Percentiles rank a stretch among this genome's conserved stretches.
phyloP scores from a whole-genome alignment of 179 eudicot species.

The Corrigiola litoralis region DNA sequence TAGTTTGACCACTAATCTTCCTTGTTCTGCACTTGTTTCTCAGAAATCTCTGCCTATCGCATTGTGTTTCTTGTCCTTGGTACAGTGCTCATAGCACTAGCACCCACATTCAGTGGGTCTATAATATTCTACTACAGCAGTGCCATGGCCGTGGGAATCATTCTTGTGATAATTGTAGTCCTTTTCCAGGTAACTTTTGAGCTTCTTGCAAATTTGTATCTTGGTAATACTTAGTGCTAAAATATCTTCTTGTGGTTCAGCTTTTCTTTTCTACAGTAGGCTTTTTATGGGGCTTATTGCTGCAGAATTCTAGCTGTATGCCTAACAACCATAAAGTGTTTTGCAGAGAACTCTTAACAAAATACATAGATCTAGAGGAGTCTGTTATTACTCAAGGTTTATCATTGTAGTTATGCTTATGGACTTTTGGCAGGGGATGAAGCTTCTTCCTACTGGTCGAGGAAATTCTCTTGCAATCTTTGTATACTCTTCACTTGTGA shows the following conservation, averaged over 20 bases:
- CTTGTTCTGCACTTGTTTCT: conserved; percentile 10
- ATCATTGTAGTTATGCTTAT: background rate
- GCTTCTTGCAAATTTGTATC: background rate
- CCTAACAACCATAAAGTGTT: background rate
- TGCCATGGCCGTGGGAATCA: conserved; percentile 80
- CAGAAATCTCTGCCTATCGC: conserved; percentile 72
- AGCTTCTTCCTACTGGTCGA: conserved; percentile 94
- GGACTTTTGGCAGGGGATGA: conserved; percentile 78
- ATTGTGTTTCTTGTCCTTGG: conserved; percentile 62
- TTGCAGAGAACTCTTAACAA: background rate
- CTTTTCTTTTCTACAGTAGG: background rate
- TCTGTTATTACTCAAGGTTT: background rate
- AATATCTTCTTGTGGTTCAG: background rate
- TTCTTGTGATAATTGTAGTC: conserved; percentile 75
- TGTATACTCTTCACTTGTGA: conserved; percentile 66
- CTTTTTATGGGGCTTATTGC: background rate
- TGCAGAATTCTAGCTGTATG: background rate
- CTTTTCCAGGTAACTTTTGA: conserved; percentile 70
- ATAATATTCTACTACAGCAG: conserved; percentile 85
- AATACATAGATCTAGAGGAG: background rate
- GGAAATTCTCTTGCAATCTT: conserved; percentile 64
- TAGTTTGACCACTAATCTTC: no score
- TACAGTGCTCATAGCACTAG: conserved; percentile 52
- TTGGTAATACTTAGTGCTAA: background rate
- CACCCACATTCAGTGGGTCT: conserved; percentile 74